Percentiles rank a stretch among this genome's conserved stretches.
phyloP scores from a whole-genome alignment of 225 moss, liverwort and hornwort genomes.

The Pleurozium schreberi region DNA sequence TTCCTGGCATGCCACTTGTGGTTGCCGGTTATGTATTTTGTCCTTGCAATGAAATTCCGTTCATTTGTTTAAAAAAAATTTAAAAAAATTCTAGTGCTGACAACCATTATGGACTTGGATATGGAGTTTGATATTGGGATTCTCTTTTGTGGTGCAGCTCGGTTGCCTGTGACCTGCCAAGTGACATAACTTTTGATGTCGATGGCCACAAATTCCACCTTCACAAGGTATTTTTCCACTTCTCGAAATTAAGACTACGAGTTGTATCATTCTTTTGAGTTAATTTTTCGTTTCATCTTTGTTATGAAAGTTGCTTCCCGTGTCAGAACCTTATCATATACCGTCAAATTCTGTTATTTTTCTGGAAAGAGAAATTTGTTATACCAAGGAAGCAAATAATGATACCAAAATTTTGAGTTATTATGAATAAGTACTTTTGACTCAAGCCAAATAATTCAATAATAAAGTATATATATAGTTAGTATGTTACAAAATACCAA shows the following conservation, averaged over 20 bases:
- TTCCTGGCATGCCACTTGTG: too few relatives aligned
- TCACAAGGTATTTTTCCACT: slow-evolving; percentile 46
- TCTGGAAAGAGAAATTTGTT: neutral
- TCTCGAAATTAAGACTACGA: neutral
- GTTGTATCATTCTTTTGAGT: neutral
- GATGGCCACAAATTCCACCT: slow-evolving; percentile 53
- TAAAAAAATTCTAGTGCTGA: neutral
- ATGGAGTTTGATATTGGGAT: neutral
- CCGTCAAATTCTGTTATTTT: neutral
- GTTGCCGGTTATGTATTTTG: too few relatives aligned
- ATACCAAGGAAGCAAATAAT: neutral
- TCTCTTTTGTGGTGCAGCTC: slow-evolving; percentile 26
- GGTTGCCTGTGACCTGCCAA: slow-evolving; percentile 58
- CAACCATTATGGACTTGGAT: neutral
- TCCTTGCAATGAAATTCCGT: too few relatives aligned
- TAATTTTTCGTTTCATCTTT: neutral
- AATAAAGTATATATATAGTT: neutral
- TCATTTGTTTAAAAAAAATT: too few relatives aligned
- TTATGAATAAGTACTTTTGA: neutral
- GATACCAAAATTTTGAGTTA: neutral
- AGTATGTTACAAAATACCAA: neutral
- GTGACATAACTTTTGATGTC: slow-evolving; percentile 56
- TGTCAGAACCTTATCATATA: neutral
- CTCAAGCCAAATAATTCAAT: neutral
- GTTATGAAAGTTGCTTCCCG: neutral